phyloP scores from a whole-genome alignment of 108 stramenopile genomes.

The Chaetoceros muelleri region DNA sequence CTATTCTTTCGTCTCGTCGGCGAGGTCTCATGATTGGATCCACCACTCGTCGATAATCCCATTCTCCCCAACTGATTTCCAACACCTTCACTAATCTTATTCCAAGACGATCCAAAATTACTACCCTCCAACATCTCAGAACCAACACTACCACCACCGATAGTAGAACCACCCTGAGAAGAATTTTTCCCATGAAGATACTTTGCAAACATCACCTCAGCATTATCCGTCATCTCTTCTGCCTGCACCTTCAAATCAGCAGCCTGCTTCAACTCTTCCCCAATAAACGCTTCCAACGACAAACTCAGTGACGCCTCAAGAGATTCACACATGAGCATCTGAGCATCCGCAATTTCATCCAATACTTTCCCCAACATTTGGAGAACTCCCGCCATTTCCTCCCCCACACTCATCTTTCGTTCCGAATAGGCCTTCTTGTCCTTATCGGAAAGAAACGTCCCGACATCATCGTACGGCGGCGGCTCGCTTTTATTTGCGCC shows the following conservation, averaged over 20 bases:
- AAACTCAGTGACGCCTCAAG: conserved; percentile 62
- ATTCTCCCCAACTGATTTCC: conserved; percentile 35
- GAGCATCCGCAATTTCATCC: conserved; percentile 74
- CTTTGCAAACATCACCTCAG: conserved; percentile 55
- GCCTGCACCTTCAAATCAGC: conserved; percentile 42
- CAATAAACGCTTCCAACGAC: conserved; percentile 58
- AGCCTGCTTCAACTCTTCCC: conserved; percentile 47
- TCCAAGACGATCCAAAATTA: conserved; percentile 40
- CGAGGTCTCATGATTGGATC: background rate
- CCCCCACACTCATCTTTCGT: conserved; percentile 45
- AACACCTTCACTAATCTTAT: conserved; percentile 67
- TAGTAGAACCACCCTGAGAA: too few species aligned
- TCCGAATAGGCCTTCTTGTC: conserved; percentile 12
- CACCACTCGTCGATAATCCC: conserved; percentile 4
- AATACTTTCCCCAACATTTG: conserved; percentile 51
- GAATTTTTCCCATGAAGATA: conserved; percentile 70
- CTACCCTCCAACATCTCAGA: conserved; percentile 12
- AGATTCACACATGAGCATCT: conserved; percentile 59
- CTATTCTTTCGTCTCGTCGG: conserved; percentile 1
- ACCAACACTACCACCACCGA: conserved; percentile 16
- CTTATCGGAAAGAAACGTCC: background rate
- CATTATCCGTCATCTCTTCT: conserved; percentile 52
- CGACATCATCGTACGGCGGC: too few species aligned
- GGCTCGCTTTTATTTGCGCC: too few species aligned
- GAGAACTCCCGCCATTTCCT: conserved; percentile 53